Conservation (phyloP, 2,329 filamentous ascomycete species). For the Tolypocladium cylindrosporum region DNA sequence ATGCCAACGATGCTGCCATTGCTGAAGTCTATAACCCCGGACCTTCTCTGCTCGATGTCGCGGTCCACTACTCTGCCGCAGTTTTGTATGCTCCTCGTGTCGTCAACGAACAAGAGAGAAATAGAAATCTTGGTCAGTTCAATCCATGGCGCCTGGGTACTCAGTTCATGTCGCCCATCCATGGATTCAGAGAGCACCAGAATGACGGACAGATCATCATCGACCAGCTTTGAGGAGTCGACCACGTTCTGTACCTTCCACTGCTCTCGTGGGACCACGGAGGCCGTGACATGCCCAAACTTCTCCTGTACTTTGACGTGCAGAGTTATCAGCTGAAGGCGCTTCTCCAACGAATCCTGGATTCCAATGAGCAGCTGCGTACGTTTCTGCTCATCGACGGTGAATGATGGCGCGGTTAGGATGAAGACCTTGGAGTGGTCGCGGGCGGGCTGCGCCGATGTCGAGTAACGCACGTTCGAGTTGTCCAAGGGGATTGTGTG, state of each 20-base stretch:
- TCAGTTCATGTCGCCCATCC: constrained; percentile 55
- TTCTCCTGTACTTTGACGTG: constrained; percentile 37
- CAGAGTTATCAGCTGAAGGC: constrained; percentile 57
- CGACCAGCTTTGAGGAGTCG: constrained; percentile 62
- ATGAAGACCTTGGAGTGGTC: constrained; percentile 56
- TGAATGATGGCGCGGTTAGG: constrained; percentile 48
- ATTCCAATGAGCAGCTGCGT: constrained; percentile 57
- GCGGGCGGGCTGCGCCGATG: constrained; percentile 40
- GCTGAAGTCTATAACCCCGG: constrained; percentile 33
- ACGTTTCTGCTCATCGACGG: constrained; percentile 40
- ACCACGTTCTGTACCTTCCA: constrained; percentile 56
- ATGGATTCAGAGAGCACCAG: constrained; percentile 58
- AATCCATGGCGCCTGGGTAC: constrained; percentile 68
- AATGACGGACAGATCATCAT: constrained; percentile 58
- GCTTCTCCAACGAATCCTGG: constrained; percentile 57
- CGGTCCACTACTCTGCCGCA: constrained; percentile 40
- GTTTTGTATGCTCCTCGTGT: constrained; percentile 49
- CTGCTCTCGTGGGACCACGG: constrained; percentile 32
- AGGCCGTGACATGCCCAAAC: constrained; percentile 14
- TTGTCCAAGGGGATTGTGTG: constrained; percentile 56
- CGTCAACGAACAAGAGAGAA: constrained; percentile 48
- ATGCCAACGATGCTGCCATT: constrained; percentile 42
- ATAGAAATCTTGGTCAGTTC: constrained; percentile 56
- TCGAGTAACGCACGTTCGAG: constrained; percentile 49
- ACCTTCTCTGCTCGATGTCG: constrained; percentile 37